Evolutionary conservation across 179 eudicot species (phyloP).

Genomic region (Silene vulgaris): DNA sequence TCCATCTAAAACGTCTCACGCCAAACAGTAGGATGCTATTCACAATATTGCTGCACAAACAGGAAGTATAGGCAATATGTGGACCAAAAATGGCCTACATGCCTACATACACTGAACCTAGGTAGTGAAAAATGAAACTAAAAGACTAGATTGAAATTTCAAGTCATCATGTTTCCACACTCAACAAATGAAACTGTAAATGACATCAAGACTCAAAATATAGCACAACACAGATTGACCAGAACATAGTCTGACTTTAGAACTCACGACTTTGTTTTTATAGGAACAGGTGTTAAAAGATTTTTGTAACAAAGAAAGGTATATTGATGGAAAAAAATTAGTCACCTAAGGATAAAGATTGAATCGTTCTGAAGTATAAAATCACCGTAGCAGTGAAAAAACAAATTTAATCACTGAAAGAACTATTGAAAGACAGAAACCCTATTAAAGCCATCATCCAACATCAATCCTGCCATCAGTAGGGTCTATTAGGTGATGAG

Average conservation of each 20-base stretch:
- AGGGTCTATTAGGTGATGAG: neutral
- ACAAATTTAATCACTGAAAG: neutral
- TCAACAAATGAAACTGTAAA: neutral
- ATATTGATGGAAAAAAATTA: neutral
- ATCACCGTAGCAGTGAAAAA: neutral
- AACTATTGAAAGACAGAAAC: neutral
- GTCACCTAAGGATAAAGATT: neutral
- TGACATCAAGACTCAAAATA: neutral
- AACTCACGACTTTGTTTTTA: neutral
- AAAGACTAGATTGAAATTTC: neutral
- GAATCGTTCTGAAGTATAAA: neutral
- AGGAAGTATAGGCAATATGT: neutral
- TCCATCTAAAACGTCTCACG: neutral
- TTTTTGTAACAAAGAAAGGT: neutral
- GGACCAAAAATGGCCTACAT: neutral
- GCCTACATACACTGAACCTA: slow-evolving; percentile 1
- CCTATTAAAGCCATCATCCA: slow-evolving; percentile 1
- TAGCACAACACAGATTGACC: neutral
- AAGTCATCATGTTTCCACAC: slow-evolving; percentile 1
- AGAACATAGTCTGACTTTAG: neutral
- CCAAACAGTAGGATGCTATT: neutral
- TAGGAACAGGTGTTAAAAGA: neutral
- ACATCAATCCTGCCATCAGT: neutral
- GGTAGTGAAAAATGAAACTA: neutral
- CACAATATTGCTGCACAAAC: neutral